Evolutionary conservation across 768 basidiomycete genomes (phyloP), one percentile per base, ranked within the genome.

Genomic region (Boletellus emodensis): DNA sequence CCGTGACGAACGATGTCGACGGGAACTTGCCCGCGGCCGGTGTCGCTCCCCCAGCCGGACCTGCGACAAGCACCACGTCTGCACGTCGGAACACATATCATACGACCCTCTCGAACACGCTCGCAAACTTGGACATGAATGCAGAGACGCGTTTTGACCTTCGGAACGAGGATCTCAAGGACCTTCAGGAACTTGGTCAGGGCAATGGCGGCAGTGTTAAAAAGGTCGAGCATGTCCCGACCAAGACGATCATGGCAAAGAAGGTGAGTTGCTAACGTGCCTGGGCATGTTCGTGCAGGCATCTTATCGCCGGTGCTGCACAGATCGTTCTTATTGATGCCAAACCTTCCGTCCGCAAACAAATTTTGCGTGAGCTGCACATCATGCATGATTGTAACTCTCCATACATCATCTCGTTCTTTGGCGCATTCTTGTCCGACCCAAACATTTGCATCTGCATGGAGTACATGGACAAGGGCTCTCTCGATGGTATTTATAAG

Each of bases 401-500:
- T 7, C 81, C 80, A 48, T 90, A 93, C 69, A 99, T 99, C 66
- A 89, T 99, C 61, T 94, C 90, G 0, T 99, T 97, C 75, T 94
- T 87, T 65, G 96, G 96, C 54, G 96, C 96, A 46, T 99, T 93
- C 72, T 76, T 98, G 30, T 84, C 89, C 3, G 96, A 99, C 69
- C 95, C 95, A 12, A 97, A 98, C 63, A 95, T 99, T 64, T 96
- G 96, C 70, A 95, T 97, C 46, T 98, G 94, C 72, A 97, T 99
- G 87, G 96, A 99, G 67, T 90, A 71, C 69, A 88, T 88, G 90
- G 88, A 95, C 77, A 94, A 91, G 68, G 90, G 92, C 54, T 93
- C 86, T 9, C 76, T 96, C 9, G 96, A 99, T 67, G 84, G 86
- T 30, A 94, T 99, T 57, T 98, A 98, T 75, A 95, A 96, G 75